Percentiles rank a stretch among this genome's conserved stretches.
phyloP scores from a whole-genome alignment of 2,329 filamentous ascomycete species.

The Aspergillus sp. region DNA sequence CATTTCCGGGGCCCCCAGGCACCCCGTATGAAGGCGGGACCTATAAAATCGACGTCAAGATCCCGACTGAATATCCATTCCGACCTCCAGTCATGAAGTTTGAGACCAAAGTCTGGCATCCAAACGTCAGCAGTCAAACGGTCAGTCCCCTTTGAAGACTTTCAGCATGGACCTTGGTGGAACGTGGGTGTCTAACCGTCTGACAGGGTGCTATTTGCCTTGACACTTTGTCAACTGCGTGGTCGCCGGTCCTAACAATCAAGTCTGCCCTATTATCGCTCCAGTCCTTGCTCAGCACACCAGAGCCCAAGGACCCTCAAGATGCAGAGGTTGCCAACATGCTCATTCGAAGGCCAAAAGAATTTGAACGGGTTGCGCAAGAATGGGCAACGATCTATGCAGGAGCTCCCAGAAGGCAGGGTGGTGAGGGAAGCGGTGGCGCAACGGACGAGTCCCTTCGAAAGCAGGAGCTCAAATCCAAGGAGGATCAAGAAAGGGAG shows the following conservation, averaged over 20 bases:
- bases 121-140: conserved; percentile 91
- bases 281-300: conserved; percentile 85
- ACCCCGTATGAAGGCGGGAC: conserved; percentile 88
- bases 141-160: conserved; percentile 54
- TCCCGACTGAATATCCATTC: conserved; percentile 89
- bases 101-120: conserved; percentile 92
- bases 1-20: conserved; percentile 81
- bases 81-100: conserved; percentile 88
- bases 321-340: conserved; percentile 92
- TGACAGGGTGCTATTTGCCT: conserved; percentile 88
- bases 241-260: conserved; percentile 95
- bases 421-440: conserved; percentile 50
- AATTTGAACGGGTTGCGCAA: conserved; percentile 75
- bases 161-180: background rate
- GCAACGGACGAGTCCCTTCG: conserved; percentile 51
- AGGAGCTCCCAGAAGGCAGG: conserved; percentile 60
- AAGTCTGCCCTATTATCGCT: conserved; percentile 92
- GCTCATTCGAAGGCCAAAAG: conserved; percentile 72
- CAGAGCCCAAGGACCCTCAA: conserved; percentile 94
- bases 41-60: conserved; percentile 77
- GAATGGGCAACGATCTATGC: conserved; percentile 88
- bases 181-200: background rate
- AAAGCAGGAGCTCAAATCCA: conserved; percentile 49
- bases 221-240: conserved; percentile 81
- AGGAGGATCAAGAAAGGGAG: conserved; percentile 53